A percentile compares a stretch with the other conserved stretches of the same genome.
These are phyloP conservation scores for Gaertneriomyces sp. DNA, from an alignment of 192 early-diverging fungal species.

Conservation along the genomic window DNA sequence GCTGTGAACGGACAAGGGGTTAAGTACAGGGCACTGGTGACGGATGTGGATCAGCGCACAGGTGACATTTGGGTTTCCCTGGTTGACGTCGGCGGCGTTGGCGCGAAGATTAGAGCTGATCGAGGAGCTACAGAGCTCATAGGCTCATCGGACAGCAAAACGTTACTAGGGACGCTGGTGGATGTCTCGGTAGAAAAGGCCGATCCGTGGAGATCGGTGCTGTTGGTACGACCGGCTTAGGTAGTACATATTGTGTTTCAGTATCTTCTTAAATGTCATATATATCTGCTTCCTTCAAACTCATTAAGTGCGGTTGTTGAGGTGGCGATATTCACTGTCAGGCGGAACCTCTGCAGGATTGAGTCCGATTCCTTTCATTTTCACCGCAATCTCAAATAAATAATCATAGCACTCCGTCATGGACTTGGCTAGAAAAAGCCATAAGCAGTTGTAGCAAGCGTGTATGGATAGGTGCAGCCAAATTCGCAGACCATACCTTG, in stretches of 20 bases:
- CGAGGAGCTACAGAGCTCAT: background rate
- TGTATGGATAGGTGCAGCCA: too few relatives aligned
- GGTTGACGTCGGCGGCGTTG: conserved; percentile 16
- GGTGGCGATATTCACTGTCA: conserved; percentile 40
- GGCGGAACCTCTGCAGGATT: conserved; percentile 61
- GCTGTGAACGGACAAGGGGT: background rate
- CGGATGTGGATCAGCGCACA: background rate
- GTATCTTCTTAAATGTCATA: too few relatives aligned
- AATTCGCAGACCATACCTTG: conserved; percentile 50
- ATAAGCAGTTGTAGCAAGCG: background rate
- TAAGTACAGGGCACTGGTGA: conserved; percentile 16
- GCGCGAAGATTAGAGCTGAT: conserved; percentile 4
- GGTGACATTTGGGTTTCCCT: conserved; percentile 10
- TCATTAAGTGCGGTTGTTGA: too few relatives aligned
- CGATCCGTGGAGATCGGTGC: background rate
- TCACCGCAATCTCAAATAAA: conserved; percentile 93
- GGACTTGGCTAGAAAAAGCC: conserved; percentile 64
- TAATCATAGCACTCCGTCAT: conserved; percentile 99
- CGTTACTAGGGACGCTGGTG: background rate
- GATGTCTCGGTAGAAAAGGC: background rate
- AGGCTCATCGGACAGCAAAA: background rate
- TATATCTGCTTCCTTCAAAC: too few relatives aligned
- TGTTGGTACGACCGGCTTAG: too few relatives aligned
- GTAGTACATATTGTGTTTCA: too few relatives aligned
- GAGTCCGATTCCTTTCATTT: conserved; percentile 82